Base-by-base conservation (phyloP, 106 monocot genomes). In the Dactylorhiza incarnata region DNA sequence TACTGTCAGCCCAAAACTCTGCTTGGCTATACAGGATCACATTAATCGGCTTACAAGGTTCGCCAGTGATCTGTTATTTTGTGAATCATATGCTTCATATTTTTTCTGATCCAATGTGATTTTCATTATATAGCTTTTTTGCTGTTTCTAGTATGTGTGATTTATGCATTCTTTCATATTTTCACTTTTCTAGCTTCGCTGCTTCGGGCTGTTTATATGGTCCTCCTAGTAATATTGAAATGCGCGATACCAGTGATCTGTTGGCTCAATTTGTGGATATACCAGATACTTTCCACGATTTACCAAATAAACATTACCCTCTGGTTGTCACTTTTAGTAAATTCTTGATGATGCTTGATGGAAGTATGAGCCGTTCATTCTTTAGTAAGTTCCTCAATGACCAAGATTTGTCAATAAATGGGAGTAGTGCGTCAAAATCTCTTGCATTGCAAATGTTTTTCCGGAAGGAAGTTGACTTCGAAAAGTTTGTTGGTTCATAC, bases 281-380 rank as follows among this genome's bases (percentile, higher is more conserved):
- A 25, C 89, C 92, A 22, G 85, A 89, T 56, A 73, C 26, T n/a
- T 92, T 92, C 49, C 3, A 7, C 46, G 48, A 66, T 72, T 26
- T 92, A 22, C 62, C 63, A n/a, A 11, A 10, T 0, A 53, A 71
- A 2, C 79, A 89, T 25, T 92, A 77, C 56, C 92, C 92, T 6
- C 75, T 92, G 12, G 62, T 87, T 6, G 82, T 87, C 5, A 89
- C 89, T 16, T 89, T 89, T 52, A 19, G 48, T 46, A 89, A 92
- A 48, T 89, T 92, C 63, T 48, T 92, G 61, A 70, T 84, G 80
- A 89, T 92, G 87, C 85, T 92, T 49, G 92, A 92, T 82, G 89
- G 89, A 59, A 92, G 83, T 13, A 45, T 76, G 5, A 73, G 23
- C 6, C 47, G 49, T 68, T 92, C 92, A 19, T 92, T 87, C 55